A percentile compares a stretch with the other conserved stretches of the same genome.
phyloP scores from a whole-genome alignment of 2,329 filamentous ascomycete genomes.

The Alternaria longipes region DNA sequence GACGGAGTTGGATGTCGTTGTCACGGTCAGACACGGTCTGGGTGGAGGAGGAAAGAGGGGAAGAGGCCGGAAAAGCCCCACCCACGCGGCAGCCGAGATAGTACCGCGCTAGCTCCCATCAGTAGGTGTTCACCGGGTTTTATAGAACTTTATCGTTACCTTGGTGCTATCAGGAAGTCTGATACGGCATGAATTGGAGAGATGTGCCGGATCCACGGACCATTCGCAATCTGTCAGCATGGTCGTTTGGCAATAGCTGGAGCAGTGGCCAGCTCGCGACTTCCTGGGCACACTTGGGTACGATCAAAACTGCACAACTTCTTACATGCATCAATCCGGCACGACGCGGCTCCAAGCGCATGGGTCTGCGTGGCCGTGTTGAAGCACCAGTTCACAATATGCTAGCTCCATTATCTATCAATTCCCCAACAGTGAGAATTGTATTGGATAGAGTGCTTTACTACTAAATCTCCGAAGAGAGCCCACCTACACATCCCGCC shows the following conservation, averaged over 20 bases:
- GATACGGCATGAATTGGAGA: background rate
- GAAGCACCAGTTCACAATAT: background rate
- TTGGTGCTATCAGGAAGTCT: background rate
- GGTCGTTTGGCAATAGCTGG: background rate
- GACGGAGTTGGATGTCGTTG: background rate
- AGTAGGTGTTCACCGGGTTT: background rate
- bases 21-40: background rate
- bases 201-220: background rate
- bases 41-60: slow-evolving; percentile 15
- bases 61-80: background rate
- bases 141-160: slow-evolving; percentile 3
- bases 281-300: background rate
- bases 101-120: slow-evolving; percentile 5
- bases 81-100: background rate
- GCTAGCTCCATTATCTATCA: background rate
- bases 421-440: background rate
- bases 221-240: background rate
- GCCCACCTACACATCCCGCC: background rate
- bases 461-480: background rate
- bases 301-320: background rate
- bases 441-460: background rate
- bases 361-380: background rate
- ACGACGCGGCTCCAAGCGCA: background rate
- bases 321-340: background rate
- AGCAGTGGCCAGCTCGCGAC: background rate